Evolutionary conservation across 257 asterid genomes (phyloP).

Genomic region (Nicotiana undulata): DNA sequence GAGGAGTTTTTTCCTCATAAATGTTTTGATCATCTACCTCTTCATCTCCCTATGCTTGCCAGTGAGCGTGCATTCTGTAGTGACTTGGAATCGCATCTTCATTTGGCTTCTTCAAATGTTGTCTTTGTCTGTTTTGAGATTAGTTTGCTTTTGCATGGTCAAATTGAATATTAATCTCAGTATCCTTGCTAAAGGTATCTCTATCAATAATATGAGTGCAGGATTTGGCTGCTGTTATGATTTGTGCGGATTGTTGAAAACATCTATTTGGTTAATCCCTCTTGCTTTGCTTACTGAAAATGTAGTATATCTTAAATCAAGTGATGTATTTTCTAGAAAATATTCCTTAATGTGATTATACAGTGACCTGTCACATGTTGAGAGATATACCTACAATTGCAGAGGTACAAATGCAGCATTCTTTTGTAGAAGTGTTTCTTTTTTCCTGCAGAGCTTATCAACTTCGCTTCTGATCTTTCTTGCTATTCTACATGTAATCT

Average conservation of each 20-base stretch:
- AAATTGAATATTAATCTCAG: too few relatives aligned
- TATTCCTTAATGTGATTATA: too few relatives aligned
- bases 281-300: too few relatives aligned
- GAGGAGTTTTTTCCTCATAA: neutral
- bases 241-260: too few relatives aligned
- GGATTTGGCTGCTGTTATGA: too few relatives aligned
- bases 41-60: neutral
- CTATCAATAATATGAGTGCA: too few relatives aligned
- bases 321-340: too few relatives aligned
- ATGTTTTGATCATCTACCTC: neutral
- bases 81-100: neutral
- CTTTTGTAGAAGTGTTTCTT: neutral
- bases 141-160: too few relatives aligned
- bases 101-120: too few relatives aligned
- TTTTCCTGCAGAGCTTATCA: neutral
- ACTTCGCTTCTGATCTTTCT: slow-evolving; percentile 10
- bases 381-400: neutral
- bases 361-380: neutral
- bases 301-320: too few relatives aligned
- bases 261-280: too few relatives aligned
- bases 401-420: neutral
- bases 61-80: neutral
- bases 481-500: neutral
- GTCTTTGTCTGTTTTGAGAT: neutral
- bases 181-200: too few relatives aligned